A percentile compares a stretch with the other conserved stretches of the same genome.
Evolutionary conservation across 2,329 filamentous ascomycete genomes (phyloP).

Genomic region (Fusarium sp.): DNA sequence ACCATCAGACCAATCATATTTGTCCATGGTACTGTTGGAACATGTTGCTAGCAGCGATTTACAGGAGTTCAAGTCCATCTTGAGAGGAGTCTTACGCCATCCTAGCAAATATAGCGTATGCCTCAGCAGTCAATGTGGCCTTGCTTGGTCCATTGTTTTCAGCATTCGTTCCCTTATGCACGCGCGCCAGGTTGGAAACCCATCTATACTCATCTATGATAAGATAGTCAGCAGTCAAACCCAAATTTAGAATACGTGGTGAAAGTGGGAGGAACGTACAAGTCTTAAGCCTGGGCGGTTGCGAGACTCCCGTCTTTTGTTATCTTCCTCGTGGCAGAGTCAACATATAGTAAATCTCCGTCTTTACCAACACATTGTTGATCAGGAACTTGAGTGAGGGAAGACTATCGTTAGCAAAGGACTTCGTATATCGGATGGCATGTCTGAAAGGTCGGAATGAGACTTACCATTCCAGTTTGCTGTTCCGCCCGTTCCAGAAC

Average conservation of each 20-base stretch:
- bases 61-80: neutral
- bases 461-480: neutral
- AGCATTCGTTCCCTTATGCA: neutral
- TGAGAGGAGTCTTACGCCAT: neutral
- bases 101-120: neutral
- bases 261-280: neutral
- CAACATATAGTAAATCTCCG: too few species aligned
- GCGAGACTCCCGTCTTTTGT: too few species aligned
- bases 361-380: too few species aligned
- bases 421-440: too few species aligned
- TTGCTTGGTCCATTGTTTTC: neutral
- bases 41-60: too few species aligned
- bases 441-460: too few species aligned
- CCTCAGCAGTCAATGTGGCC: neutral
- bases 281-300: too few species aligned
- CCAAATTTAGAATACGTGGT: neutral
- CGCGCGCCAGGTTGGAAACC: neutral
- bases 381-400: too few species aligned
- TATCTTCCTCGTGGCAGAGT: too few species aligned
- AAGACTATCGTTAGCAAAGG: too few species aligned
- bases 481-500: accelerated
- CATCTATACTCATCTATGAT: neutral
- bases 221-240: neutral
- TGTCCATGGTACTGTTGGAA: neutral
- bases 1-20: neutral